Percentiles rank a stretch among this genome's conserved stretches.
phyloP scores from a whole-genome alignment of 225 moss, liverwort and hornwort genomes.

The Bryum argenteum region DNA sequence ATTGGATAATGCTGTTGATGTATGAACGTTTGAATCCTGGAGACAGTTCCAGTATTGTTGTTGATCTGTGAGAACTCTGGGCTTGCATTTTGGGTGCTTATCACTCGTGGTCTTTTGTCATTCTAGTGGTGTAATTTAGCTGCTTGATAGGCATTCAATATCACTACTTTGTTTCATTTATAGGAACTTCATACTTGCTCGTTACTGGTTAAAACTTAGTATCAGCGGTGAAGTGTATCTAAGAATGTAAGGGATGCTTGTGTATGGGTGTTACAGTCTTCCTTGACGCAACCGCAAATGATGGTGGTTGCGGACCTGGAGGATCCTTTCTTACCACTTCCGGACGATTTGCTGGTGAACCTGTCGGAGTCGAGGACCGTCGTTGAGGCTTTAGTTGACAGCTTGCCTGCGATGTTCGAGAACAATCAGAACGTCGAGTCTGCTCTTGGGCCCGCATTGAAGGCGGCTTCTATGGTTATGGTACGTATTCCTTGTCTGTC shows the following conservation, averaged over 20 bases:
- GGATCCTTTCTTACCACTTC: slow-evolving; percentile 95
- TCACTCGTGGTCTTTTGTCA: not conserved
- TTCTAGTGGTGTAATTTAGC: slow-evolving; percentile 6
- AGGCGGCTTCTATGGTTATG: slow-evolving; percentile 89
- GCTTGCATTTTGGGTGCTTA: not conserved
- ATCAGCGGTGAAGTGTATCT: not conserved
- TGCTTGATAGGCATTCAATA: not conserved
- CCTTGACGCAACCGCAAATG: slow-evolving; percentile 99
- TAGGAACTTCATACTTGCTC: not conserved
- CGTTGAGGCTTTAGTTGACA: slow-evolving; percentile 89
- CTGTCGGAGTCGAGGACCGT: slow-evolving; percentile 89
- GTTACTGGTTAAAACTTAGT: not conserved
- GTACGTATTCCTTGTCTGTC: slow-evolving; percentile 41
- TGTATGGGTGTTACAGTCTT: slow-evolving; percentile 61
- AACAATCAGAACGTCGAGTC: slow-evolving; percentile 89
- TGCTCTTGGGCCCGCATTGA: slow-evolving; percentile 92
- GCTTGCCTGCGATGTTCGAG: slow-evolving; percentile 88
- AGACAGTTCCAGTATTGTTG: not conserved
- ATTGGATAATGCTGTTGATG: not conserved
- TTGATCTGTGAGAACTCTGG: not conserved
- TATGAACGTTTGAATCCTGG: not conserved
- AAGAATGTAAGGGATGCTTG: slow-evolving; percentile 5
- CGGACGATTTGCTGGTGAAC: slow-evolving; percentile 96
- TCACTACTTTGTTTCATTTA: not conserved
- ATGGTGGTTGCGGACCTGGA: slow-evolving; percentile 99